These are phyloP conservation scores for Cicer yamashitae DNA, from an alignment of 306 rosid species.

Conservation along the genomic window DNA sequence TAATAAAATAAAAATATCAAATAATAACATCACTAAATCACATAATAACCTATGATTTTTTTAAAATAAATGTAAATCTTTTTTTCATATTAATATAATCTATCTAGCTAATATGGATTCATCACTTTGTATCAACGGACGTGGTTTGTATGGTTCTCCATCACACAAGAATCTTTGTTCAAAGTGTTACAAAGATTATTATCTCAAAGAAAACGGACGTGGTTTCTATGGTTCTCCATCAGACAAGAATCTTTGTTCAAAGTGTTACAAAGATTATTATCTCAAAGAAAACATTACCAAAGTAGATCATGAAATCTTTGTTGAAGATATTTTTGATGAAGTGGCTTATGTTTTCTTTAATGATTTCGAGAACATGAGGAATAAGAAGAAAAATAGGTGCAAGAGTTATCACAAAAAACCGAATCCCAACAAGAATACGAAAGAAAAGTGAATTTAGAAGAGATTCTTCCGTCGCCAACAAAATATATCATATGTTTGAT, in stretches of 20 bases:
- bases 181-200: conserved; percentile 28
- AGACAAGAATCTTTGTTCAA: conserved; percentile 41
- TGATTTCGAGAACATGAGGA: not conserved
- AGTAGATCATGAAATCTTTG: not conserved
- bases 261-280: conserved; percentile 23
- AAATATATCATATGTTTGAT: not conserved
- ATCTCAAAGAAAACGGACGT: conserved; percentile 19
- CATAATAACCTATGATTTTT: too few relatives aligned
- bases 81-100: too few relatives aligned
- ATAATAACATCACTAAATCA: too few relatives aligned
- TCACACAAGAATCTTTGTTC: conserved; percentile 43
- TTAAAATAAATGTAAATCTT: too few relatives aligned
- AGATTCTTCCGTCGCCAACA: not conserved
- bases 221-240: conserved; percentile 49
- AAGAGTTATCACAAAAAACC: conserved; percentile 45
- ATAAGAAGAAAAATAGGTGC: conserved; percentile 38
- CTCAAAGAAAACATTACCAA: not conserved
- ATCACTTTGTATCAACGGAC: conserved; percentile 47
- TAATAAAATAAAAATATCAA: too few relatives aligned
- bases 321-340: not conserved
- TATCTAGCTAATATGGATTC: conserved; percentile 19
- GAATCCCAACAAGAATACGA: conserved; percentile 41
- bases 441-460: conserved; percentile 37
- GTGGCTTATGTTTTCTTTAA: not conserved
- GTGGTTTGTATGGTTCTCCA: conserved; percentile 53